Conservation (phyloP, 2,329 filamentous ascomycete genomes). For the Talaromyces sp. region DNA sequence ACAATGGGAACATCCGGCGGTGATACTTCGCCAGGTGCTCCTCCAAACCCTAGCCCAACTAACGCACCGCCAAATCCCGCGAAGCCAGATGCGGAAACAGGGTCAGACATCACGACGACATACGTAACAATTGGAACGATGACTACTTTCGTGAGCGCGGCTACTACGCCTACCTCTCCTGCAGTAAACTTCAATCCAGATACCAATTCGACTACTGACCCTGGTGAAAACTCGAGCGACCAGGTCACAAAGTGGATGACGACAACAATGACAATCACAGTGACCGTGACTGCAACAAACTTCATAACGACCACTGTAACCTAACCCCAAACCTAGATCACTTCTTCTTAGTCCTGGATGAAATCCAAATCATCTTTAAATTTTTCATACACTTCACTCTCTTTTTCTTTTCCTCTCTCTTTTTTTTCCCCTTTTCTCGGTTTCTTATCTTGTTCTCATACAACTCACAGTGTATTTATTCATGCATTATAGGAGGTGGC, state of each 20-base stretch:
- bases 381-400: not conserved
- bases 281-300: conserved; percentile 16
- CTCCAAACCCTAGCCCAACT: not conserved
- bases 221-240: not conserved
- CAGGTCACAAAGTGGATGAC: not conserved
- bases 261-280: conserved; percentile 4
- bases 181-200: not conserved
- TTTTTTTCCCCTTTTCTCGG: not conserved
- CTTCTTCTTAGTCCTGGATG: not conserved
- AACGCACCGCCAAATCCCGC: not conserved
- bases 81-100: not conserved
- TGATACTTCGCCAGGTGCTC: not conserved
- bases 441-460: not conserved
- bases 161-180: not conserved
- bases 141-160: not conserved
- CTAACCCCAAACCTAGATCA: not conserved
- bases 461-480: not conserved
- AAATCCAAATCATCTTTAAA: not conserved
- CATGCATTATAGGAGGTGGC: not conserved
- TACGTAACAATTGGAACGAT: not conserved
- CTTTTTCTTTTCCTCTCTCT: not conserved
- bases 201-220: not conserved
- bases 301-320: conserved; percentile 3
- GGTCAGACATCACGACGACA: not conserved
- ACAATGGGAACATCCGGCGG: not conserved